phyloP scores from a whole-genome alignment of 1,139 yeast species.

The Candida smagusa region DNA sequence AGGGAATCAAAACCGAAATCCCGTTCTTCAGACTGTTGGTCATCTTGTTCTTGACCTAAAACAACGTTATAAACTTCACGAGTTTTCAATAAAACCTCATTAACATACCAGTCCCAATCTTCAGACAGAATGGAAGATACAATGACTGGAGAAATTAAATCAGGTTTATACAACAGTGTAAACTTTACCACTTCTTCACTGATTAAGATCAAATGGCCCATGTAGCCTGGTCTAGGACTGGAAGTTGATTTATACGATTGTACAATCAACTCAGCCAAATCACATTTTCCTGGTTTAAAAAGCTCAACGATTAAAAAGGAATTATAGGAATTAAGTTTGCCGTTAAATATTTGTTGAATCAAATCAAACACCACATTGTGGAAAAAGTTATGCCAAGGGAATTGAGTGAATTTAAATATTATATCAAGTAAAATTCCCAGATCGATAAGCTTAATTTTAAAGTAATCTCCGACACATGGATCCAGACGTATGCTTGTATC shows the following conservation, averaged over 20 bases:
- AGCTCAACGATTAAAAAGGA: slow-evolving; percentile 46
- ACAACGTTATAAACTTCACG: slow-evolving; percentile 47
- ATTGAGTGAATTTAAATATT: slow-evolving; percentile 35
- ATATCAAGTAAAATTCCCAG: slow-evolving; percentile 36
- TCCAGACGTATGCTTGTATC: slow-evolving; percentile 29
- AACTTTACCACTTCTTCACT: slow-evolving; percentile 51
- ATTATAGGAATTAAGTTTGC: slow-evolving; percentile 46
- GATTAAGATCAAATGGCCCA: slow-evolving; percentile 46
- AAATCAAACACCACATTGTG: slow-evolving; percentile 51
- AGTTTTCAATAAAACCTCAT: slow-evolving; percentile 40
- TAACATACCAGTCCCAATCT: slow-evolving; percentile 47
- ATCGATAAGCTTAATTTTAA: slow-evolving; percentile 41
- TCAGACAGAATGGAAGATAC: slow-evolving; percentile 35
- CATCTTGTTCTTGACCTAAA: slow-evolving; percentile 33
- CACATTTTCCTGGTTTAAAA: slow-evolving; percentile 28
- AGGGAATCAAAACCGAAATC: slow-evolving; percentile 31
- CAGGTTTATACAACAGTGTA: slow-evolving; percentile 48
- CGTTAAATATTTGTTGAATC: slow-evolving; percentile 48
- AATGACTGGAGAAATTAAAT: slow-evolving; percentile 42
- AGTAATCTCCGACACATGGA: slow-evolving; percentile 45
- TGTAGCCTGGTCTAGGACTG: slow-evolving; percentile 43
- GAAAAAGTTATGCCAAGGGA: slow-evolving; percentile 49
- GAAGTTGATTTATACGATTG: slow-evolving; percentile 23
- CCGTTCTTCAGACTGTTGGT: slow-evolving; percentile 14
- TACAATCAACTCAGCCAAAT: slow-evolving; percentile 35